Conservation (phyloP, 805 yeast species). For the Brettanomyces anomalus region DNA sequence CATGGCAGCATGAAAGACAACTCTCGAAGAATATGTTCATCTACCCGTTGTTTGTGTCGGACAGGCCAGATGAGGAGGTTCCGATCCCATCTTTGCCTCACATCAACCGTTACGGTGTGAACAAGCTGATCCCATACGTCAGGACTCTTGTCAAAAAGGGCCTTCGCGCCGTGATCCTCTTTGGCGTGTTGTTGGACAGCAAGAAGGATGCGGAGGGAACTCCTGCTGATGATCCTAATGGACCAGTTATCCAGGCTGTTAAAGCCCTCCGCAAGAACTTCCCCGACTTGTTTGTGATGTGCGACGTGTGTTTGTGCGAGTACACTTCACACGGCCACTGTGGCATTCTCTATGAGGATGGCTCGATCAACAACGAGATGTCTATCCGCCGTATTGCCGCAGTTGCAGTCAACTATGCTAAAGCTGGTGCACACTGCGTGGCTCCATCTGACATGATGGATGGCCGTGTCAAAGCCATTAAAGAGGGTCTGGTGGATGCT, state of each 20-base stretch:
- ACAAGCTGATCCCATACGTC: constrained; percentile 67
- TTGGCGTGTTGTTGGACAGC: constrained; percentile 82
- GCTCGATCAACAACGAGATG: constrained; percentile 64
- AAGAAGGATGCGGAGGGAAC: constrained; percentile 77
- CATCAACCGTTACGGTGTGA: constrained; percentile 80
- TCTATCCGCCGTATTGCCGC: constrained; percentile 83
- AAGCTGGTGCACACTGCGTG: constrained; percentile 91
- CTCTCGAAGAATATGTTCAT: constrained; percentile 83
- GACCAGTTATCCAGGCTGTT: constrained; percentile 84
- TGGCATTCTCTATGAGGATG: constrained; percentile 83
- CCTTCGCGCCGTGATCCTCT: constrained; percentile 72
- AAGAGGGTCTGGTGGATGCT: constrained; percentile 70
- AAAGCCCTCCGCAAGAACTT: constrained; percentile 53
- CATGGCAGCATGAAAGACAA: constrained; percentile 86
- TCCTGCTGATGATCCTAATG: constrained; percentile 91
- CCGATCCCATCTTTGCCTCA: constrained; percentile 74
- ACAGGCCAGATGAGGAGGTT: constrained; percentile 70
- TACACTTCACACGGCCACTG: constrained; percentile 98
- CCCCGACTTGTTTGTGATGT: constrained; percentile 80
- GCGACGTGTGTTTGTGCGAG: constrained; percentile 96
- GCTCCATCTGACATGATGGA: constrained; percentile 99
- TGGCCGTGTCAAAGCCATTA: constrained; percentile 86
- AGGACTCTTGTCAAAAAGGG: constrained; percentile 69
- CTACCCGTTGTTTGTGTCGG: constrained; percentile 83
- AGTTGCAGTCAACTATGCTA: constrained; percentile 91